Base-by-base conservation (phyloP, 2,329 filamentous ascomycete species). In the Aplosporella prunicola region DNA sequence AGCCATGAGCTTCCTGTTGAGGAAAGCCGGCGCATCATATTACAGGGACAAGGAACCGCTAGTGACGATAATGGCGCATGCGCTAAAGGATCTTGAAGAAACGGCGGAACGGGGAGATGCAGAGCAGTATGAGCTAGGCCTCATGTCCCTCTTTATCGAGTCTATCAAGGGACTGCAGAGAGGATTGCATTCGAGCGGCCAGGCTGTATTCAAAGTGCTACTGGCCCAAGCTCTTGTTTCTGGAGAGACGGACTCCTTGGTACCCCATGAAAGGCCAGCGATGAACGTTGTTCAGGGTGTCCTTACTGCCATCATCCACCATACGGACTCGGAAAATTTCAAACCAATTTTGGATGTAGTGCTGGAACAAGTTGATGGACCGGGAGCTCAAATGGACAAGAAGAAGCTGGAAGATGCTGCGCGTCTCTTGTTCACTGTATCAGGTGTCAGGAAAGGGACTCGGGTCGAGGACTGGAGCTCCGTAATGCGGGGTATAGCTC, bases 121-220 rank as follows among this genome's bases (percentile, higher is more conserved):
- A 43, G 66, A 68, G 9, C 69, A 86, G 10, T 94, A 94, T 56
- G 80, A 82, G 45, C 79, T 93, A 54, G 91, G 89, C 39, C 61
- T 95, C 30, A 95, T 94, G 85, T 83, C 78, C 13, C 80, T 96
- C 69, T 85, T 95, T 51, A 79, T 86, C 4, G 89, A 96, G 58
- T 80, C 88, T 7, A 71, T 78, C 36, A 76, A 76, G 48, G 76
- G 76, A 17, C 61, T 79, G 20, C 74, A 78, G 44, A 57, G 65
- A 33, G 69, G 67, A 0, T 54, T 79, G 6, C 72, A 80, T 52
- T 74, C 74, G 2, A 72, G 71, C 46, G 75, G 70, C 20, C 50
- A 61, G 2, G 64, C 69, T 8, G 66, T 78, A 14, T 48, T 78
- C 16, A 57, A 61, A 30, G 71, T 69, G 43, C 48, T 79, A 7